phyloP scores from a whole-genome alignment of 768 basidiomycete genomes.

The Hysterangium stoloniferum region DNA sequence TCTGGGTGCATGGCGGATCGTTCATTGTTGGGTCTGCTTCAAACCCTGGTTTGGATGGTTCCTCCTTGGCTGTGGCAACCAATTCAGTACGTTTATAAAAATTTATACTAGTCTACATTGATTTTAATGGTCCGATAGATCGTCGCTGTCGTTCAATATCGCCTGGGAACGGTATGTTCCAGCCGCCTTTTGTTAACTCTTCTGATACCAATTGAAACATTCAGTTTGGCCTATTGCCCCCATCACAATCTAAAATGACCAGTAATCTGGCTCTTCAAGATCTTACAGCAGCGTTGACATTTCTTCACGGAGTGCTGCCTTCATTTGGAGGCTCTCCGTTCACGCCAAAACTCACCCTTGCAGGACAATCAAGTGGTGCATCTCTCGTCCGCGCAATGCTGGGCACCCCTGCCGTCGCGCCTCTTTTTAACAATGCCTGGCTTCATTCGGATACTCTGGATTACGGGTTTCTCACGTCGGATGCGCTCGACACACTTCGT shows the following conservation, averaged over 20 bases:
- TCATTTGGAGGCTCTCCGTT: slow-evolving; percentile 58
- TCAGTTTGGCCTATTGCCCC: slow-evolving; percentile 70
- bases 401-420: slow-evolving; percentile 59
- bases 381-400: slow-evolving; percentile 71
- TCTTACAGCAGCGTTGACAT: slow-evolving; percentile 55
- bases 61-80: slow-evolving; percentile 60
- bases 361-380: slow-evolving; percentile 80
- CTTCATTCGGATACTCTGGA: slow-evolving; percentile 86
- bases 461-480: slow-evolving; percentile 57
- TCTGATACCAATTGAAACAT: slow-evolving; percentile 2
- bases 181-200: background rate
- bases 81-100: slow-evolving; percentile 30
- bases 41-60: slow-evolving; percentile 68
- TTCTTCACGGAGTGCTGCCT: slow-evolving; percentile 48
- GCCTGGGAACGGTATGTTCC: slow-evolving; percentile 55
- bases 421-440: slow-evolving; percentile 70
- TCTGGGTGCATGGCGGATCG: slow-evolving; percentile 86
- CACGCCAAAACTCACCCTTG: slow-evolving; percentile 55
- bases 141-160: slow-evolving; percentile 77
- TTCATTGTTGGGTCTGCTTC: slow-evolving; percentile 65
- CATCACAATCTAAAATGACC: slow-evolving; percentile 36
- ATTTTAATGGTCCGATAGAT: slow-evolving; percentile 26
- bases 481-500: slow-evolving; percentile 40
- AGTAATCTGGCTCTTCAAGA: slow-evolving; percentile 71
- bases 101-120: background rate